phyloP scores from a whole-genome alignment of 2,329 filamentous ascomycete genomes.

The Decorospora gaudefroyi region DNA sequence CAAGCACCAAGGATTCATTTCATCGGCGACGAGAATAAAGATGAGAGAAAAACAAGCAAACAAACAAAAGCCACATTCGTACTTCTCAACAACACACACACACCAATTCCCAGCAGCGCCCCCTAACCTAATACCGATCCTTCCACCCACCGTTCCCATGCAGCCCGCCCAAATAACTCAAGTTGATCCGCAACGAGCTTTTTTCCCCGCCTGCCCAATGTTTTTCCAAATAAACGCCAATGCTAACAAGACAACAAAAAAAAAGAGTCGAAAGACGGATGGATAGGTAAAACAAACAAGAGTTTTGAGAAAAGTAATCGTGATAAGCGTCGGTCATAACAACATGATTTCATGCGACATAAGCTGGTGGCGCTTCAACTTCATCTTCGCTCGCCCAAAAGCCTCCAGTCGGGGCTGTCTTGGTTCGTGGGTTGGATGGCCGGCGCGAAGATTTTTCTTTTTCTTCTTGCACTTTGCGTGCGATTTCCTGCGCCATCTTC shows the following conservation, averaged over 20 bases:
- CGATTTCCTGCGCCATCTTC: conserved; percentile 94
- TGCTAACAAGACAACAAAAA: conserved; percentile 5
- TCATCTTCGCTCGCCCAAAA: conserved; percentile 36
- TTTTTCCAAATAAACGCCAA: conserved; percentile 5
- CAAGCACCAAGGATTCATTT: too few species aligned
- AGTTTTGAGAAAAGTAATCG: conserved; percentile 1
- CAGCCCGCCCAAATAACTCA: conserved; percentile 1
- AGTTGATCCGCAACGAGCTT: conserved; percentile 13
- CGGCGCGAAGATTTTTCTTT: conserved; percentile 56
- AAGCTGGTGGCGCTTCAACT: conserved; percentile 42
- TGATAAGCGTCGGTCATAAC: conserved; percentile 19
- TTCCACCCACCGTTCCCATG: too few species aligned
- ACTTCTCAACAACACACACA: too few species aligned
- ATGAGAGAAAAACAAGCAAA: too few species aligned
- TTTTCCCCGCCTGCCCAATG: background rate
- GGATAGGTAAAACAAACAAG: background rate
- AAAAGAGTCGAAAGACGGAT: background rate
- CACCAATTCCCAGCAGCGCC: too few species aligned
- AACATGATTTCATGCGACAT: conserved; percentile 33
- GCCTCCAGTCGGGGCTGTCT: conserved; percentile 17
- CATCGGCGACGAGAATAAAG: too few species aligned
- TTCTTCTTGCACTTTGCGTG: conserved; percentile 83
- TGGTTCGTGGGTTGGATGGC: conserved; percentile 11
- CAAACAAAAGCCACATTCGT: too few species aligned
- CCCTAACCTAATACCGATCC: too few species aligned